phyloP scores from a whole-genome alignment of 1,284 basidiomycete species.

The Ceratobasidium sp. region DNA sequence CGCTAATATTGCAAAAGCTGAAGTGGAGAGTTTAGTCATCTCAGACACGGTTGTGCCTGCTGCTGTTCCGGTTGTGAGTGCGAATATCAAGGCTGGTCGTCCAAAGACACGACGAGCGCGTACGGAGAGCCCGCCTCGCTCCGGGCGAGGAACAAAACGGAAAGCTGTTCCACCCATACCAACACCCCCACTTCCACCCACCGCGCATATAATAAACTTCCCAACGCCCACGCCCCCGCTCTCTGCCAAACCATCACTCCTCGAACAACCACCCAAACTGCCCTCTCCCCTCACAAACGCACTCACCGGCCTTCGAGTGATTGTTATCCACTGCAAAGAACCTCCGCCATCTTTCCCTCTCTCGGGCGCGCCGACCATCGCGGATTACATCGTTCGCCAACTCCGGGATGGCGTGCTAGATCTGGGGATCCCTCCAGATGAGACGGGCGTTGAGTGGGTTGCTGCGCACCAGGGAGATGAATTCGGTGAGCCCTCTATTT shows the following conservation, averaged over 20 bases:
- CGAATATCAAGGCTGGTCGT: too few relatives aligned
- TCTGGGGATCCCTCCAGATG: constrained; percentile 53
- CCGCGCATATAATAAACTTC: constrained; percentile 54
- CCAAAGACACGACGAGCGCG: not conserved
- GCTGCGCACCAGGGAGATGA: constrained; percentile 76
- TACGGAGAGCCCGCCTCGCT: constrained; percentile 10
- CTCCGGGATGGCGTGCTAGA: constrained; percentile 46
- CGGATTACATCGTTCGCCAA: constrained; percentile 44
- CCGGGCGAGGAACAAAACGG: constrained; percentile 23
- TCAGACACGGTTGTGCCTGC: constrained; percentile 37
- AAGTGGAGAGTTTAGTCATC: too few relatives aligned
- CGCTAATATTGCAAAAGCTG: too few relatives aligned
- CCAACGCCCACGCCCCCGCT: constrained; percentile 62
- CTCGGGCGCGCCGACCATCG: constrained; percentile 57
- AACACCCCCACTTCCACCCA: constrained; percentile 61
- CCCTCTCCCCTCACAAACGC: constrained; percentile 58
- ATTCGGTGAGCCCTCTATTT: constrained; percentile 64
- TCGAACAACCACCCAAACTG: not conserved
- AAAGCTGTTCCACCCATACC: constrained; percentile 50
- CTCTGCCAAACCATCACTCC: constrained; percentile 53
- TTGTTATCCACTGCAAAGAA: constrained; percentile 85
- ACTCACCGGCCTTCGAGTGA: constrained; percentile 69
- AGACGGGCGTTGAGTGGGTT: constrained; percentile 70
- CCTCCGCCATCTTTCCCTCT: constrained; percentile 56
- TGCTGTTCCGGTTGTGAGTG: too few relatives aligned